Evolutionary conservation across 768 basidiomycete genomes (phyloP), one percentile per base, ranked within the genome.

Genomic region (Leucocoprinus sp.): DNA sequence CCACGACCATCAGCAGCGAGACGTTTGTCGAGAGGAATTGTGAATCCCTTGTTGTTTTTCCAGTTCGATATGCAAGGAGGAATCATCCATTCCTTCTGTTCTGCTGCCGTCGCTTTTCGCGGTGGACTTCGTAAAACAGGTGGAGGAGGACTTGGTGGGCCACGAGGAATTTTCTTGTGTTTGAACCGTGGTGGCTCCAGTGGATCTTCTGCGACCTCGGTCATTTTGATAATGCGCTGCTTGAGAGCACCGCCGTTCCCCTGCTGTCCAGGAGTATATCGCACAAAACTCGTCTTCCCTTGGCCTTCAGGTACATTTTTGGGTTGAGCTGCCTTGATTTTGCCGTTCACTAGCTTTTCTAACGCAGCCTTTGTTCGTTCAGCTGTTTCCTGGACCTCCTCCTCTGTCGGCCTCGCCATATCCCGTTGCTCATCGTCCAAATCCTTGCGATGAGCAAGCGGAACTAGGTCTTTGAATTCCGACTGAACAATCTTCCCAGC

Each of bases 41-140:
- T 98, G 63, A 93, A 99, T 76, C 96, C 96, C 67, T 98, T 99
- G 80, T 98, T 97, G 72, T 99, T 99, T 71, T 99, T 99, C 96
- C 96, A 99, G 66, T 99, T 99, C 21, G 91, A 95, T 50, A 99
- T 97, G 63, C 95, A 98, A 14, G 96, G 96, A 14, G 96, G 96
- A 47, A 99, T 97, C 93, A 97, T 96, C 96, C 96, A 98, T 58
- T 98, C 96, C 67, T 98, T 99, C 68, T 97, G 95, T 60, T 99
- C 96, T 45, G 91, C 88, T 6, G 89, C 87, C 0, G 95, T 95
- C 3, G 93, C 93, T 58, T 96, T 93, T 44, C 96, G 75, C 5
- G 96, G 96, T 8, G 96, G 96, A 70, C 87, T 92, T 29, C 93
- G 81, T 28, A 99, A 68, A 2, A 98, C 90, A 14, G 96, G 96